Evolutionary conservation across 257 asterid species (phyloP).

Genomic region (Solanum sitiens): DNA sequence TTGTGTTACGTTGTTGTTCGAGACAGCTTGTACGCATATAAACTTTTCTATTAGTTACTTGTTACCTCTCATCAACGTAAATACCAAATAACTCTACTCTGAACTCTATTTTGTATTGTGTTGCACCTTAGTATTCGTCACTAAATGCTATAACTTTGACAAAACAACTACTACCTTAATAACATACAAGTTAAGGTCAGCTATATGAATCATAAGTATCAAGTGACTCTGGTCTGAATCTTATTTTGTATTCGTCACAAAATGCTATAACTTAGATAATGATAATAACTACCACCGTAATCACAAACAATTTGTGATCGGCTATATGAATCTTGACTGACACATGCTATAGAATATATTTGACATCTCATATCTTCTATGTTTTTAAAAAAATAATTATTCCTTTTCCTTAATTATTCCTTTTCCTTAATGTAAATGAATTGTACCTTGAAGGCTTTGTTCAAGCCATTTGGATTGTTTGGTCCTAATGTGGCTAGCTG

Average conservation of each 20-base stretch:
- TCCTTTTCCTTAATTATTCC: background rate
- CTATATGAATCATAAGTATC: no score
- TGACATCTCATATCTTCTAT: background rate
- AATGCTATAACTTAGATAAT: background rate
- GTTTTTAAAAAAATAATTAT: no score
- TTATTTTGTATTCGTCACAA: background rate
- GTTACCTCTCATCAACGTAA: background rate
- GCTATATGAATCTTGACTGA: background rate
- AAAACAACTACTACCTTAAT: background rate
- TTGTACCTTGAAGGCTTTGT: conserved; percentile 30
- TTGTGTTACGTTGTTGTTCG: background rate
- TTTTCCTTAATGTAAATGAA: background rate
- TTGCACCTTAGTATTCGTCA: background rate
- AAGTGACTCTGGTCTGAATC: background rate
- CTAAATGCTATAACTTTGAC: background rate
- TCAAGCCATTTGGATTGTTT: conserved; percentile 41
- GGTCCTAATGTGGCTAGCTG: conserved; percentile 37
- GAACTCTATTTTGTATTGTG: background rate
- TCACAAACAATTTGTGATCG: background rate
- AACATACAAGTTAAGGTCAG: background rate
- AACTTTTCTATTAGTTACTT: background rate
- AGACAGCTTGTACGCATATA: background rate
- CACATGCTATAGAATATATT: background rate
- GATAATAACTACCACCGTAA: background rate
- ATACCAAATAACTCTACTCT: background rate